Evolutionary conservation across 345 rosid species (phyloP).

Genomic region (Firmiana major): DNA sequence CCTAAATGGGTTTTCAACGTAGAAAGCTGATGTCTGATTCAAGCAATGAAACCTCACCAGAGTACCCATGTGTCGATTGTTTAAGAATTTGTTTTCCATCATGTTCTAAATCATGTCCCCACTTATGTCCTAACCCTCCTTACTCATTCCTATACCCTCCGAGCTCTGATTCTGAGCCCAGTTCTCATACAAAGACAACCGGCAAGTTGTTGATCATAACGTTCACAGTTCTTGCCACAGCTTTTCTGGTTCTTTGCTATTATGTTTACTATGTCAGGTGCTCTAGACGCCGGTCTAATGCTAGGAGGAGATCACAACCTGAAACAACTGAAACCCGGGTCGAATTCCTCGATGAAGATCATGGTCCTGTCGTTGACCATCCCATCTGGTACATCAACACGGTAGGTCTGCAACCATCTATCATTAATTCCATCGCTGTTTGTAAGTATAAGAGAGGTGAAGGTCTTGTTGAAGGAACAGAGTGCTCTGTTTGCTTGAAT

Average conservation of each 20-base stretch:
- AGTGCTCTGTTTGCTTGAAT: slow-evolving; percentile 70
- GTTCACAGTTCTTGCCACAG: background rate
- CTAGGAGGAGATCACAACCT: background rate
- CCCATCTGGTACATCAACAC: slow-evolving; percentile 72
- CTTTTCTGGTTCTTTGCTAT: background rate
- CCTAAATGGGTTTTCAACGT: slow-evolving; percentile 14
- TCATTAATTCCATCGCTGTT: slow-evolving; percentile 49
- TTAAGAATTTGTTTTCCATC: background rate
- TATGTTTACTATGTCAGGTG: background rate
- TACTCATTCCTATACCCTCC: background rate
- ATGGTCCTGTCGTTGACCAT: slow-evolving; percentile 46
- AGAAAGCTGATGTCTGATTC: slow-evolving; percentile 9
- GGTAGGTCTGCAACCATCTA: slow-evolving; percentile 48
- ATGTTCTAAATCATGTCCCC: background rate
- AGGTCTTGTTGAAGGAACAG: slow-evolving; percentile 62
- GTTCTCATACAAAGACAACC: background rate
- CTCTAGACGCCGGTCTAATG: background rate
- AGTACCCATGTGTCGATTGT: background rate
- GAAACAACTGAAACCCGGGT: slow-evolving; percentile 17
- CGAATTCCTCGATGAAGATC: slow-evolving; percentile 40
- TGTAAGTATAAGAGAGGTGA: slow-evolving; percentile 43
- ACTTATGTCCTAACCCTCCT: background rate
- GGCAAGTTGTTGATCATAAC: background rate
- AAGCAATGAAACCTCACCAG: background rate
- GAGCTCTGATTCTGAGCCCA: slow-evolving; percentile 2